These are phyloP conservation scores for Candida pseudocylindracea DNA, from an alignment of 1,139 yeast species.

Conservation along the genomic window DNA sequence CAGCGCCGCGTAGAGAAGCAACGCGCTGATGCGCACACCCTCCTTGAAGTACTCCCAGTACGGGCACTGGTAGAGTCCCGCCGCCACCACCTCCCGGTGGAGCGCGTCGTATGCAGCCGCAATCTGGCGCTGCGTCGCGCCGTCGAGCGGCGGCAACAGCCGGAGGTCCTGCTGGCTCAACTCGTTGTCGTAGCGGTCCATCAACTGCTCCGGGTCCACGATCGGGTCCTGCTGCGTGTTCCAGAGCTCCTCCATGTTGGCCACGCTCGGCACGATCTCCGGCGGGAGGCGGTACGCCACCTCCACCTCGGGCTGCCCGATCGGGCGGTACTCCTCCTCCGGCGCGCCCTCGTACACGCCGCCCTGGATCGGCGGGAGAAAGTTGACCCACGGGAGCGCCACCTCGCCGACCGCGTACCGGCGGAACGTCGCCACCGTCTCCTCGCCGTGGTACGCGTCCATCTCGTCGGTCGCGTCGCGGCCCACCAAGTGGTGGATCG, in stretches of 20 bases:
- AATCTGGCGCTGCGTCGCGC: slow-evolving; percentile 35
- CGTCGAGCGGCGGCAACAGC: slow-evolving; percentile 40
- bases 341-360: slow-evolving; percentile 19
- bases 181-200: slow-evolving; percentile 33
- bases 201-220: slow-evolving; percentile 29
- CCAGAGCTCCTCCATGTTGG: slow-evolving; percentile 13
- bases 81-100: slow-evolving; percentile 29
- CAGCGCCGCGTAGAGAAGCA: slow-evolving; percentile 27
- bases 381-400: slow-evolving; percentile 42
- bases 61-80: slow-evolving; percentile 48
- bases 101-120: slow-evolving; percentile 35
- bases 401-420: slow-evolving; percentile 44
- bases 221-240: slow-evolving; percentile 15
- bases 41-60: slow-evolving; percentile 56
- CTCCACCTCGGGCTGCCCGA: slow-evolving; percentile 4
- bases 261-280: slow-evolving; percentile 11
- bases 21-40: slow-evolving; percentile 28
- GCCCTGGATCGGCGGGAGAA: slow-evolving; percentile 81
- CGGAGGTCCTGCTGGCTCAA: slow-evolving; percentile 30
- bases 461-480: slow-evolving; percentile 83
- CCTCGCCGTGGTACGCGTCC: slow-evolving; percentile 55
- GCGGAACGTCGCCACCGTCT: slow-evolving; percentile 24
- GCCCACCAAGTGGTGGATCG: slow-evolving; percentile 68
- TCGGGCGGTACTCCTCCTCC: neutral
- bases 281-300: slow-evolving; percentile 30